phyloP scores from a whole-genome alignment of 1,139 yeast species.

The Debaryomyces singareniensis region DNA sequence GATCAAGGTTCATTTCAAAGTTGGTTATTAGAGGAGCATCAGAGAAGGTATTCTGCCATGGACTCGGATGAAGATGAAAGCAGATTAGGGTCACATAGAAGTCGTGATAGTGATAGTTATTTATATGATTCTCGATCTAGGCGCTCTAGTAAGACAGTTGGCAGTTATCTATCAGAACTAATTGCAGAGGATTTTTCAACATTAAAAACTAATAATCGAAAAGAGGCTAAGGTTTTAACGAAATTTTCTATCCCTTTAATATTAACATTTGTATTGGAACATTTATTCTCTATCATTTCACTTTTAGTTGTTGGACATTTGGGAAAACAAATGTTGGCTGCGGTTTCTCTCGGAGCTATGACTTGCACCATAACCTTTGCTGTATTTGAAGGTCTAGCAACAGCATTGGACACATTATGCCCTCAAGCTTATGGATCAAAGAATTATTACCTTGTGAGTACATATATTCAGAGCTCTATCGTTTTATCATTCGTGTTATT shows the following conservation, averaged over 20 bases:
- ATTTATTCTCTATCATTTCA: conserved; percentile 64
- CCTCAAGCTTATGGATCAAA: conserved; percentile 81
- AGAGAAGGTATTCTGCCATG: conserved; percentile 43
- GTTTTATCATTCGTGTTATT: conserved; percentile 48
- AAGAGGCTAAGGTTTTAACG: conserved; percentile 43
- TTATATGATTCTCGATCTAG: conserved; percentile 1
- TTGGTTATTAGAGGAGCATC: conserved; percentile 68
- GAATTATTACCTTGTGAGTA: conserved; percentile 51
- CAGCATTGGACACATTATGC: conserved; percentile 81
- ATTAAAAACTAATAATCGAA: conserved; percentile 36
- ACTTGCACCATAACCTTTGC: conserved; percentile 82
- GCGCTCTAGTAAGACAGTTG: conserved; percentile 4
- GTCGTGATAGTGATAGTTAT: not conserved
- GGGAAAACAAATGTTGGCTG: conserved; percentile 68
- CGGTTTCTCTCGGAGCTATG: conserved; percentile 85
- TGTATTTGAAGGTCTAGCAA: conserved; percentile 80
- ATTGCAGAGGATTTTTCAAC: conserved; percentile 27
- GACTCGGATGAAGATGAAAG: conserved; percentile 22
- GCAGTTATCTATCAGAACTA: conserved; percentile 4
- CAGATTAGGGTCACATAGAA: conserved; percentile 11
- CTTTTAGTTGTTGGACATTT: conserved; percentile 68
- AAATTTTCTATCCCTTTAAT: conserved; percentile 60
- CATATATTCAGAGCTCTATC: conserved; percentile 60
- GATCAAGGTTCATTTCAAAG: conserved; percentile 48
- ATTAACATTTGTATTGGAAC: conserved; percentile 64